Evolutionary conservation across 2,329 filamentous ascomycete genomes (phyloP), one percentile per base, ranked within the genome.

Genomic region (Exophiala oligosperma): DNA sequence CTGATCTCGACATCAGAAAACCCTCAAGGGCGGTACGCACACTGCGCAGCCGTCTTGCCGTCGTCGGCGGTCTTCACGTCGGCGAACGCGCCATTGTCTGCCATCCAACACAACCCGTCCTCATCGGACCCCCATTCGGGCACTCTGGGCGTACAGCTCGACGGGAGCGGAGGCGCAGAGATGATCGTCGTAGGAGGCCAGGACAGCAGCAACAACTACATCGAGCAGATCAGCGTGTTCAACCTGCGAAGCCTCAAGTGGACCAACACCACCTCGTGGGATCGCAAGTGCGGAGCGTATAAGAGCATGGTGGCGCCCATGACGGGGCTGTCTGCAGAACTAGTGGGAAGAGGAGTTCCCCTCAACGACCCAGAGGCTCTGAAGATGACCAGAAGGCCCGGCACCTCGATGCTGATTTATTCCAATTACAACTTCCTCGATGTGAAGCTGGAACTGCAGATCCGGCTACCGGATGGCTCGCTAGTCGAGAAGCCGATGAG

Each of bases 351-450:
- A 55, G 60, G 59, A 14, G 24, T 61, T 11, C 56, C 64, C 26
- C 43, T 66, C n/a, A 53, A 64, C 43, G 59, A 63, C 21, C 37
- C 56, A 14, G 48, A 62, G 21, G 38, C 47, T 26, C 51, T 57
- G 28, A 54, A 50, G 41, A 48, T 55, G 12, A 59, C 47, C 44
- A 49, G 52, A n/a, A 66, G 65, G 28, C 66, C 73, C 24, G 83
- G 81, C 14, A 80, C 82, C 5, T 80, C 84, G 2, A 97, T 97
- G 92, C 82, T 99, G 62, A 95, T 99, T 47, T 99, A 99, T 73
- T 97, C 93, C 24, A 99, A 99, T 72, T 99, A 99, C 75, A 97
- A 99, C 74, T 99, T 99, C 69, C 74, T 99, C 55, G 93, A 99
- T 68, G 94, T 99, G 65, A 97, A 96, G 72, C 79, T 99, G 24